Evolutionary conservation across 352 stramenopile species (phyloP).

Genomic region (Phytopythium sindhum): DNA sequence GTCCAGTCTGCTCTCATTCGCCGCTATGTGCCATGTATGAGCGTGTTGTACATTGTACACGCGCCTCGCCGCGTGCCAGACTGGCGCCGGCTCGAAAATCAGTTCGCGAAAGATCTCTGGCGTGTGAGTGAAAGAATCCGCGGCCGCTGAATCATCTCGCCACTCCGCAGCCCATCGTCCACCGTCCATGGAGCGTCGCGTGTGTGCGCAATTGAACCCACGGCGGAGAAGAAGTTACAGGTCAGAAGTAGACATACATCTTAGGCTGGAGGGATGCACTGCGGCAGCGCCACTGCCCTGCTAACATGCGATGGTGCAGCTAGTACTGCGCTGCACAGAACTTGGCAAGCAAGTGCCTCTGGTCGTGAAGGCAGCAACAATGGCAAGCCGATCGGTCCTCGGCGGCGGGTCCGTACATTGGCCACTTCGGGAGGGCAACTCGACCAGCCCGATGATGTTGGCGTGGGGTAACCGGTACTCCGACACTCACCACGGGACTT

Average conservation of each 20-base stretch:
- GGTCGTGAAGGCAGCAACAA: background rate
- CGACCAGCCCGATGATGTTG: background rate
- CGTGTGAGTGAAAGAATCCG: background rate
- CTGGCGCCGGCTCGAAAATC: conserved; percentile 1
- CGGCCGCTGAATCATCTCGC: conserved; percentile 1
- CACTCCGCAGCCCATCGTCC: background rate
- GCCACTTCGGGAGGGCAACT: background rate
- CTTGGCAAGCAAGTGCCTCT: background rate
- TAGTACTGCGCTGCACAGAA: background rate
- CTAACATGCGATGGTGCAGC: too few relatives aligned
- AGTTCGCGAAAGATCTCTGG: conserved; percentile 9
- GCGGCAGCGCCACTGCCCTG: too few relatives aligned
- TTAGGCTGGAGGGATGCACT: background rate
- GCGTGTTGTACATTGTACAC: too few relatives aligned
- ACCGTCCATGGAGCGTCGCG: background rate
- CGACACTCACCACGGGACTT: background rate
- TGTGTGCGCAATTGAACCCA: conserved; percentile 9
- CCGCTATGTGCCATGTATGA: too few relatives aligned
- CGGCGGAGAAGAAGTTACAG: background rate
- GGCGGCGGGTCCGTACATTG: background rate
- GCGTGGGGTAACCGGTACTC: background rate
- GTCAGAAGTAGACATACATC: background rate
- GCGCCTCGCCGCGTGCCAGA: background rate
- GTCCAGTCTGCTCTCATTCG: too few relatives aligned
- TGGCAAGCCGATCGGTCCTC: background rate